A percentile compares a stretch with the other conserved stretches of the same genome.
Conservation (phyloP, 2,329 filamentous ascomycete species). For the Lasiodiplodia gonubiensis region DNA sequence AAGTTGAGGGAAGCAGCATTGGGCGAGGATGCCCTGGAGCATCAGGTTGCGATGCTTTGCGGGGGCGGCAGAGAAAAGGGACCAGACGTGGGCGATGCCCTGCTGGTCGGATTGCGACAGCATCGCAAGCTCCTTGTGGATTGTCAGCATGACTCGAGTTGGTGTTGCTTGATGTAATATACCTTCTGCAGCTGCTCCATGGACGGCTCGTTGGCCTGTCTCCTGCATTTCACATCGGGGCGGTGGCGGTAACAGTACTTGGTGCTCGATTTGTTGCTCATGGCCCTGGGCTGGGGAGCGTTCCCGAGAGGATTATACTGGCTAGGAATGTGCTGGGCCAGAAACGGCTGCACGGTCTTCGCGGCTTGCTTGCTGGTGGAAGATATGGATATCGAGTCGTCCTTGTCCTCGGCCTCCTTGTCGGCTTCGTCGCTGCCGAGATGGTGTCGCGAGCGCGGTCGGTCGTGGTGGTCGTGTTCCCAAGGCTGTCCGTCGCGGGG, state of each 20-base stretch:
- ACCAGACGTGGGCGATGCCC: conserved; percentile 97
- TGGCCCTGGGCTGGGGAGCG: conserved; percentile 44
- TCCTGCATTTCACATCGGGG: conserved; percentile 90
- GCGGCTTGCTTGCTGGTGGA: conserved; percentile 67
- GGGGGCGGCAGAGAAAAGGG: conserved; percentile 92
- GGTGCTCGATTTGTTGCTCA: conserved; percentile 68
- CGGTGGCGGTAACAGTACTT: conserved; percentile 96
- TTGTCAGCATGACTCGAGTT: conserved; percentile 34
- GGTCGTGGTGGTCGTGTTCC: conserved; percentile 39
- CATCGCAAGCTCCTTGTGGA: conserved; percentile 73
- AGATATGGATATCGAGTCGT: conserved; percentile 48
- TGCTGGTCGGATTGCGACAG: conserved; percentile 87
- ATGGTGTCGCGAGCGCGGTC: conserved; percentile 39
- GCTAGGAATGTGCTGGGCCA: conserved; percentile 86
- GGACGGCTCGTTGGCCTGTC: conserved; percentile 90
- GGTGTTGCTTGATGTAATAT: conserved; percentile 44
- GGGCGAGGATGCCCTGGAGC: conserved; percentile 92
- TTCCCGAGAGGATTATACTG: conserved; percentile 78
- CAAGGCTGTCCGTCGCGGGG: not conserved
- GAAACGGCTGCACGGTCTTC: conserved; percentile 83
- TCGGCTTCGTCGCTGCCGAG: conserved; percentile 33
- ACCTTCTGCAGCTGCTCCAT: conserved; percentile 95
- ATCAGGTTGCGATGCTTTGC: conserved; percentile 94
- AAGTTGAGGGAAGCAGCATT: conserved; percentile 97
- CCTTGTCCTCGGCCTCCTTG: conserved; percentile 36